Evolutionary conservation across 1,284 basidiomycete genomes (phyloP).

Genomic region (Malassezia furfur): DNA sequence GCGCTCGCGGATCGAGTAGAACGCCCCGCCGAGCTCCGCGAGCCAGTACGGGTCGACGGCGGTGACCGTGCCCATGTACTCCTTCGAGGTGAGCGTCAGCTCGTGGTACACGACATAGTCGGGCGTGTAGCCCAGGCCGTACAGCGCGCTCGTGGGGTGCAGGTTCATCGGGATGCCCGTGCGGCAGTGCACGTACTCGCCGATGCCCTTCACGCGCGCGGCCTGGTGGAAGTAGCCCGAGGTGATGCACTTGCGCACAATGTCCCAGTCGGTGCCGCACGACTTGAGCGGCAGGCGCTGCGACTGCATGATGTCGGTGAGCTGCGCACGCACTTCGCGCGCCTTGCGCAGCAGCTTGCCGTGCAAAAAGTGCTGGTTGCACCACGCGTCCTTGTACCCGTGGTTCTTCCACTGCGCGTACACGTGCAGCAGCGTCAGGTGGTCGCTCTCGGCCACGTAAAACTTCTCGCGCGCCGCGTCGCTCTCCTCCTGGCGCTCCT

Average conservation of each 20-base stretch:
- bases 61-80: constrained; percentile 43
- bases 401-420: constrained; percentile 97
- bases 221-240: constrained; percentile 99
- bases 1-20: constrained; percentile 83
- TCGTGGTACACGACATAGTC: constrained; percentile 96
- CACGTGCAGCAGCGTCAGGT: constrained; percentile 87
- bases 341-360: constrained; percentile 90
- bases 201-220: constrained; percentile 92
- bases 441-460: constrained; percentile 94
- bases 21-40: constrained; percentile 58
- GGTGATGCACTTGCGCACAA: constrained; percentile 91
- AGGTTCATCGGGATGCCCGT: constrained; percentile 77
- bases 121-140: constrained; percentile 85
- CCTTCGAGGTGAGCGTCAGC: constrained; percentile 43
- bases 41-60: constrained; percentile 48
- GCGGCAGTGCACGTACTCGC: constrained; percentile 93
- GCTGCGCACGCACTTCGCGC: constrained; percentile 85
- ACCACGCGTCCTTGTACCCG: constrained; percentile 82
- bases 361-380: constrained; percentile 85
- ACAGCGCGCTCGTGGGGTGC: constrained; percentile 91
- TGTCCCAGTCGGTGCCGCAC: constrained; percentile 88
- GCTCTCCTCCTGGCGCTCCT: constrained; percentile 87
- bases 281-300: constrained; percentile 87
- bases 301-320: constrained; percentile 97
- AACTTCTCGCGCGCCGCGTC: constrained; percentile 96